Evolutionary conservation across 306 rosid genomes (phyloP), one percentile per base, ranked within the genome.

Genomic region (Malus sylvestris): DNA sequence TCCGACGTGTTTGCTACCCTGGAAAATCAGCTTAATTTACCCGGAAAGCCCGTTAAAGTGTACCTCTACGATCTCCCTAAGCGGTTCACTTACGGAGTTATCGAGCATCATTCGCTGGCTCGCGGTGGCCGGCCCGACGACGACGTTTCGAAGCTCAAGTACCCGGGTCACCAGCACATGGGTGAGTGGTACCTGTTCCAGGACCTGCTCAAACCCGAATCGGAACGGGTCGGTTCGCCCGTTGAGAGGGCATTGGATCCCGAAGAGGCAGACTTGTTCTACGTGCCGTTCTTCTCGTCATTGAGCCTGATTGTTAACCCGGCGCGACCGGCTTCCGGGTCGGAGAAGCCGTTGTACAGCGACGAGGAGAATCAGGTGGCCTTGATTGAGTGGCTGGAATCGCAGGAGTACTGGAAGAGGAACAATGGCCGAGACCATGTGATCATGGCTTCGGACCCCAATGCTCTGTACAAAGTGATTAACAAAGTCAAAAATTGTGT

Each of bases 151-250:
- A 49, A 67, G 32, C 86, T 90, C 64, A 86, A 82, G 76, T 95
- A 92, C 82, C 99, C 99, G 0, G 99, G 99, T 11, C 99, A 95
- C 76, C 97, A 92, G 83, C 96, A 92, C 83, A 95, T 95, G 99
- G 85, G 93, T 12, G 99, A 95, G 78, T 95, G 99, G 99, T 90
- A 90, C 77, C 81, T 95, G 13, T 95, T 81, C 81, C 18, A 76
- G 35, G 96, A 95, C 81, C 87, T 95, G 4, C 29, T 72, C 22
- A 85, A 89, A 60, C 82, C 91, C 66, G 88, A 85, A 1, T 79
- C 84, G 1, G 86, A 81, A 10, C 96, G 96, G 1, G 27, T 69
- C 1, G 91, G 86, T 14, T 92, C 96, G 11, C 86, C 96, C 0
- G 81, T 87, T 1, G 83, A 65, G 52, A 81, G 89, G 65, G 95